Base-by-base conservation (phyloP, 805 yeast species). In the Kluyveromyces siamensis region DNA sequence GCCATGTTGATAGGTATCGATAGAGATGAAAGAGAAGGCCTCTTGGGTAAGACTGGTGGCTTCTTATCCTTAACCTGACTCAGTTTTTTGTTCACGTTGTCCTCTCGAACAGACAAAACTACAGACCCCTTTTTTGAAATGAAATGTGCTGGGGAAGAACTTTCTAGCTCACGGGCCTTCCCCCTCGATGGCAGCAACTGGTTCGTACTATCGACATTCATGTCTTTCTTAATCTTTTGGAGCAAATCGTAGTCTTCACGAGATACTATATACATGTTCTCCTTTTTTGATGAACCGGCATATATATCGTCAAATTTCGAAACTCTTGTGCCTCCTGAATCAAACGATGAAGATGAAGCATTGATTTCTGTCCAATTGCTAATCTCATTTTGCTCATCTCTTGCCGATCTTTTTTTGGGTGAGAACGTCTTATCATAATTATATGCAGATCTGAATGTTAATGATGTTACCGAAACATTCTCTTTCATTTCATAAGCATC, bases 361-460 rank as follows among this genome's bases (percentile, higher is more conserved):
- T 17, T 17, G 30, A 25, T 11, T 19, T 25, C 17, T 11, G 43
- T 17, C 21, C 58, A 63, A 27, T 56, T 59, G 2, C 59, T 55
- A 9, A 59, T 50, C 1, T 50, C 41, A 40, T 47, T 57, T 2
- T 53, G 52, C 36, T 47, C 53, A 8, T 19, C 46, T 6, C 30
- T 36, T 18, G 18, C 16, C 21, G 40, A 17, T 11, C 37, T 21
- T 38, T 53, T 56, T 48, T 52, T 55, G 13, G 64, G 63, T 6
- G 65, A 59, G 37, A 61, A 61, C 1, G 65, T 55, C 52, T 50
- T 58, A 40, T 62, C 66, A 52, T 57, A 63, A 37, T 58, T 64
- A 45, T 63, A 64, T 2, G 66, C 67, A 25, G 67, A 61, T 42
- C 49, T 52, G 45, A 55, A 62, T 0, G 62, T 56, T 39, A 60